Conservation (phyloP, 2,329 filamentous ascomycete species). For the Botrytis fabae region DNA sequence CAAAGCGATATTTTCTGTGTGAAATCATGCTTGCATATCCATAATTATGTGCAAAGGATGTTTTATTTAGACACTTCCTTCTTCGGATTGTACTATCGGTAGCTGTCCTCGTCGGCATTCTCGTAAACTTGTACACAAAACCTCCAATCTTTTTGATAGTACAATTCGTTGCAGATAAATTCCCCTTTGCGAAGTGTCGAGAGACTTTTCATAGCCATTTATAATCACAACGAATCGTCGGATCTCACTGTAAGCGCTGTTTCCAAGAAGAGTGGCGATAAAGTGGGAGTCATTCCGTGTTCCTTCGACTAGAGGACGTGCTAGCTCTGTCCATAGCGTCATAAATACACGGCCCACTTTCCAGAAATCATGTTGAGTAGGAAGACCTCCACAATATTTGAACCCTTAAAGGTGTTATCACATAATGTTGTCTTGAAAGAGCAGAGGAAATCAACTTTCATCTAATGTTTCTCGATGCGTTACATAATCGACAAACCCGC, state of each 20-base stretch:
- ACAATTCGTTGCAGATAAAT: neutral
- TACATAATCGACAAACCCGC: neutral
- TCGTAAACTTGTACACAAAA: neutral
- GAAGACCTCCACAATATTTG: neutral
- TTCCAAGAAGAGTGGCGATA: too few relatives aligned
- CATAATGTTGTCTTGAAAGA: neutral
- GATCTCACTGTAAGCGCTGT: too few relatives aligned
- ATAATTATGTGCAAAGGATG: neutral
- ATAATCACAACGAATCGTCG: too few relatives aligned
- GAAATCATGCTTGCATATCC: neutral
- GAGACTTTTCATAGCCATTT: neutral
- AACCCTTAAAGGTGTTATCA: neutral
- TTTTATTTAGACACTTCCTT: neutral
- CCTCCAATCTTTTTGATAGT: neutral
- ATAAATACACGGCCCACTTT: conserved; percentile 35
- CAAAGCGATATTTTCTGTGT: too few relatives aligned
- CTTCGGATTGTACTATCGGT: neutral
- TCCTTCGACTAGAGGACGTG: too few relatives aligned
- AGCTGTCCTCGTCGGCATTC: neutral
- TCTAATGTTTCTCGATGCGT: neutral
- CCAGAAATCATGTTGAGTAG: conserved; percentile 22
- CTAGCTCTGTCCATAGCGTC: conserved; percentile 35
- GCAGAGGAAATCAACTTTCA: neutral
- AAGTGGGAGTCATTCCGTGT: too few relatives aligned
- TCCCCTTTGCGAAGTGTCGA: neutral